Conservation (phyloP, 1,284 basidiomycete species). For the Heterobasidion occidentale region DNA sequence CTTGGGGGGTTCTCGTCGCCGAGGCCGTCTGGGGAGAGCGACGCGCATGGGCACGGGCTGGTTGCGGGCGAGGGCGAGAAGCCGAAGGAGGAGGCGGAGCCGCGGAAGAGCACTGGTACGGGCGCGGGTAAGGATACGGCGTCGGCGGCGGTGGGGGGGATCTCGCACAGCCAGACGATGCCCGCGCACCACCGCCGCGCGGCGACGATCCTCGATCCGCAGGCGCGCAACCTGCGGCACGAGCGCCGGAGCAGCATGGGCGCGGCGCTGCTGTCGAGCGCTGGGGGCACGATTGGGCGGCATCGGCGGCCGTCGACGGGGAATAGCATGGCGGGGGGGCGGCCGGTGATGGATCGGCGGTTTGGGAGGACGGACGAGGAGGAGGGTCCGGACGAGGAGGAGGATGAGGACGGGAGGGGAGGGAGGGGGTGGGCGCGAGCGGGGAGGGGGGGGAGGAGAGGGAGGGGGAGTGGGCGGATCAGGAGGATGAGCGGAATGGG, state of each 20-base stretch:
- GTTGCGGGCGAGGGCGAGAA: slow-evolving; percentile 8
- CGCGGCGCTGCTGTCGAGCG: slow-evolving; percentile 43
- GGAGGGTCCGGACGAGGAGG: slow-evolving; percentile 30
- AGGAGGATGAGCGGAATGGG: slow-evolving; percentile 34
- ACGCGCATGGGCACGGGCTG: slow-evolving; percentile 8
- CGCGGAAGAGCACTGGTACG: slow-evolving; percentile 9
- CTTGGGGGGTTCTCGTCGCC: slow-evolving; percentile 36
- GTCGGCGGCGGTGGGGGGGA: slow-evolving; percentile 24
- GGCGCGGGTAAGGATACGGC: slow-evolving; percentile 17
- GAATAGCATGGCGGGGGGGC: slow-evolving; percentile 28
- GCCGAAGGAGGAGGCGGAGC: slow-evolving; percentile 6
- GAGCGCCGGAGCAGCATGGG: slow-evolving; percentile 74
- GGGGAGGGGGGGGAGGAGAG: slow-evolving; percentile 14
- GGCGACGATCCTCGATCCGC: slow-evolving; percentile 67
- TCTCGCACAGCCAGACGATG: slow-evolving; percentile 45
- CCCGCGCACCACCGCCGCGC: slow-evolving; percentile 63
- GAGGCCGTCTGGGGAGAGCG: slow-evolving; percentile 33
- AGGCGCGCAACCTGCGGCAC: slow-evolving; percentile 49
- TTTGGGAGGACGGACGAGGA: slow-evolving; percentile 47
- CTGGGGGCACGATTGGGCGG: slow-evolving; percentile 53
- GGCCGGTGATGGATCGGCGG: slow-evolving; percentile 33
- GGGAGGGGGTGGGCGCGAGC: slow-evolving; percentile 12
- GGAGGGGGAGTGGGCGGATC: slow-evolving; percentile 19
- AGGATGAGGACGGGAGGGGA: slow-evolving; percentile 33
- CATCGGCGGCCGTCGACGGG: slow-evolving; percentile 62